A percentile compares a stretch with the other conserved stretches of the same genome.
These are phyloP conservation scores for Colletotrichum sp. DNA, from an alignment of 2,329 filamentous ascomycete species.

Conservation along the genomic window DNA sequence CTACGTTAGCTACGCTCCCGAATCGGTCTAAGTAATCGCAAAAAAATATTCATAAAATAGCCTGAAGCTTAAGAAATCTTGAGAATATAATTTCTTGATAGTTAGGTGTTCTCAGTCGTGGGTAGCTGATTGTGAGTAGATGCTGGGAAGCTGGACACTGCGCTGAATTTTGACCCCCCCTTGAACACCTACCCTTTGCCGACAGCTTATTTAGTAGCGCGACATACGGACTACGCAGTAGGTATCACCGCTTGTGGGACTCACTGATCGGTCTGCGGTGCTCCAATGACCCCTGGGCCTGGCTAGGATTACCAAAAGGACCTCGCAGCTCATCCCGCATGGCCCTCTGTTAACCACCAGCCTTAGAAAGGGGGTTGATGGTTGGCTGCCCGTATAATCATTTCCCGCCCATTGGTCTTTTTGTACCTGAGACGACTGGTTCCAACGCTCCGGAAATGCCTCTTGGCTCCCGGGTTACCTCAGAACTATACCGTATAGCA, in stretches of 20 bases:
- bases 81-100: no score
- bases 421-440: neutral
- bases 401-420: neutral
- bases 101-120: no score
- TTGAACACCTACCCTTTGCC: neutral
- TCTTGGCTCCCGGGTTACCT: neutral
- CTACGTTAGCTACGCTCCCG: no score
- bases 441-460: neutral
- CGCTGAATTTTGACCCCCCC: no score
- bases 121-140: no score
- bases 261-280: neutral
- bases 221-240: neutral
- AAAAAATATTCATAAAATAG: no score
- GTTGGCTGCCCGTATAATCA: neutral
- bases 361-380: neutral
- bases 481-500: neutral
- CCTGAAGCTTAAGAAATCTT: no score
- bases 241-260: neutral
- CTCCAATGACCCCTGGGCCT: neutral
- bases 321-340: neutral
- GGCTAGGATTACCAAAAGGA: neutral
- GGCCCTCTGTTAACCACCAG: neutral
- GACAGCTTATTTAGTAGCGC: neutral
- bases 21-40: no score
- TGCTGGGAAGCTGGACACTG: no score